These are phyloP conservation scores for Sindora glabra DNA, from an alignment of 306 rosid genomes.

Conservation along the genomic window DNA sequence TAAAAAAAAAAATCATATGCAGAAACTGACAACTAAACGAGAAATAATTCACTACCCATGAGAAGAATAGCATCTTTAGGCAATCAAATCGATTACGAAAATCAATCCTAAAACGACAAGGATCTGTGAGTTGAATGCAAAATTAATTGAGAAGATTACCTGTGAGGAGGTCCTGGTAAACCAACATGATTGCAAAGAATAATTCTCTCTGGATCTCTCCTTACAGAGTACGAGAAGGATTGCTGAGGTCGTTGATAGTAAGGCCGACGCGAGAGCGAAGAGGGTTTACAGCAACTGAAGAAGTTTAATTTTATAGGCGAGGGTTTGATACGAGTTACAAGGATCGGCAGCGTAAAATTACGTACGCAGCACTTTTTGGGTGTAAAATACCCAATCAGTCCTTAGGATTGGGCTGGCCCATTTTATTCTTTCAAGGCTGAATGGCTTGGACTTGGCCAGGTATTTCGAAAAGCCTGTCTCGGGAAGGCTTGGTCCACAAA, in stretches of 20 bases:
- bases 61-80: too few relatives aligned
- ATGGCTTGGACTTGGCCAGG: too few relatives aligned
- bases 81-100: background rate
- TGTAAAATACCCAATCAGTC: too few relatives aligned
- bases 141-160: conserved; percentile 19
- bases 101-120: background rate
- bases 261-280: conserved; percentile 22
- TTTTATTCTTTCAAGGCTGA: too few relatives aligned
- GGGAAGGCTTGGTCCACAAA: too few relatives aligned
- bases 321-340: too few relatives aligned
- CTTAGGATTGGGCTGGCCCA: too few relatives aligned
- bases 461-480: too few relatives aligned
- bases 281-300: background rate
- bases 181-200: conserved; percentile 44
- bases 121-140: background rate
- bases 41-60: too few relatives aligned
- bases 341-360: too few relatives aligned
- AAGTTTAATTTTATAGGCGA: background rate
- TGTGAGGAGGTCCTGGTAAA: conserved; percentile 53
- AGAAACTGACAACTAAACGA: background rate
- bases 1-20: background rate
- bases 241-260: background rate
- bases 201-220: conserved; percentile 29
- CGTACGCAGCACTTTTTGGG: too few relatives aligned
- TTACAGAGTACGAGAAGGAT: background rate